These are phyloP conservation scores for Nakazawaea wyomingensis DNA, from an alignment of 805 yeast genomes.

Conservation along the genomic window DNA sequence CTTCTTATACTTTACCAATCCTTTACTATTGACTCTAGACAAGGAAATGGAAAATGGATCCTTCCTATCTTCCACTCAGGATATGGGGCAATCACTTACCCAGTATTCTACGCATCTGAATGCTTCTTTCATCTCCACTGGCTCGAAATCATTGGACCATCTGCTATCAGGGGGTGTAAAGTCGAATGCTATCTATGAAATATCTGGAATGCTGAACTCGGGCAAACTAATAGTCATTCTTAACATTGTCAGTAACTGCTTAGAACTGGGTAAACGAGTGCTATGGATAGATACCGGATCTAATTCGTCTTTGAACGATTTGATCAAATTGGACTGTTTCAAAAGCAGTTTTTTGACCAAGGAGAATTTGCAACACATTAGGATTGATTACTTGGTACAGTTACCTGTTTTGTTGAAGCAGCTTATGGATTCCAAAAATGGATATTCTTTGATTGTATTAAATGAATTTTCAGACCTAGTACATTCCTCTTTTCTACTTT, in stretches of 20 bases:
- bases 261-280: constrained; percentile 4
- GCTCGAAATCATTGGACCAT: constrained; percentile 7
- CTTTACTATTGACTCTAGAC: not conserved
- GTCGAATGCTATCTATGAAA: constrained; percentile 11
- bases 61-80: not conserved
- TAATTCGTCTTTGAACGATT: constrained; percentile 7
- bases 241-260: constrained; percentile 2
- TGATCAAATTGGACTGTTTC: constrained; percentile 7
- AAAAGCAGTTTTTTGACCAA: not conserved
- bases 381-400: constrained; percentile 2
- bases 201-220: constrained; percentile 12
- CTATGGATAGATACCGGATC: constrained; percentile 13
- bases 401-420: constrained; percentile 7
- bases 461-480: constrained; percentile 11
- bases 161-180: constrained; percentile 12
- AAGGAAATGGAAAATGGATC: constrained; percentile 3
- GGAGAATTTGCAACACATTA: constrained; percentile 1
- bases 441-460: constrained; percentile 5
- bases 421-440: not conserved
- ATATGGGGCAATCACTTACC: not conserved
- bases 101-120: not conserved
- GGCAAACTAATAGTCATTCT: constrained; percentile 9
- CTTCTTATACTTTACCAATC: too few species aligned
- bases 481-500: constrained; percentile 4
- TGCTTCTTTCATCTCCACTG: constrained; percentile 2